These are phyloP conservation scores for Phialocephala sp. DNA, from an alignment of 2,329 filamentous ascomycete species.

Conservation along the genomic window DNA sequence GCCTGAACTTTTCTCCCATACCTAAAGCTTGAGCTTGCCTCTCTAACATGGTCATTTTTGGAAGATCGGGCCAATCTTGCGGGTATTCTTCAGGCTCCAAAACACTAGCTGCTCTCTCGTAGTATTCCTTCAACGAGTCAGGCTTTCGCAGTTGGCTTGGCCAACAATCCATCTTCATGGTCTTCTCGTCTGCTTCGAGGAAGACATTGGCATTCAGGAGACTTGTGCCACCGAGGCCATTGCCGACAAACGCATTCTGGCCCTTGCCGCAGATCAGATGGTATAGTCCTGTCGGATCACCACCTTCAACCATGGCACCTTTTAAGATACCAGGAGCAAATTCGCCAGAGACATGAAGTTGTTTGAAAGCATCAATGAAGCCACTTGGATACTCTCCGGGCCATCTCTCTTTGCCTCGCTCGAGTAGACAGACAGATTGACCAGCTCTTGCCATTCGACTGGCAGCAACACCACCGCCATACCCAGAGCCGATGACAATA, in stretches of 20 bases:
- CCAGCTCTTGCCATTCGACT: slow-evolving; percentile 66
- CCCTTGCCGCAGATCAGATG: slow-evolving; percentile 67
- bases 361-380: slow-evolving; percentile 51
- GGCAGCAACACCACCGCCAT: slow-evolving; percentile 70
- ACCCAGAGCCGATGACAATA: slow-evolving; percentile 72
- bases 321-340: slow-evolving; percentile 51
- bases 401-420: slow-evolving; percentile 69
- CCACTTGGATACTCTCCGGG: slow-evolving; percentile 67
- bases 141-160: slow-evolving; percentile 59
- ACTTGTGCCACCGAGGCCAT: slow-evolving; percentile 66
- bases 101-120: slow-evolving; percentile 58
- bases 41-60: slow-evolving; percentile 63
- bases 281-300: slow-evolving; percentile 65
- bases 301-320: slow-evolving; percentile 52
- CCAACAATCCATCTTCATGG: slow-evolving; percentile 61
- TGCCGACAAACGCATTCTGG: slow-evolving; percentile 58
- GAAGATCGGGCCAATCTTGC: slow-evolving; percentile 58
- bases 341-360: slow-evolving; percentile 63
- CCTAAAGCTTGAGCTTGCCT: slow-evolving; percentile 60
- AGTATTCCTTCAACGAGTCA: slow-evolving; percentile 57
- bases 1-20: slow-evolving; percentile 57
- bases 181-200: slow-evolving; percentile 60
- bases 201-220: slow-evolving; percentile 73
- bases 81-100: slow-evolving; percentile 66
- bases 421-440: slow-evolving; percentile 67